Evolutionary conservation across 352 stramenopile species (phyloP), one percentile per base, ranked within the genome.

Genomic region (Phytophthora foliorum): DNA sequence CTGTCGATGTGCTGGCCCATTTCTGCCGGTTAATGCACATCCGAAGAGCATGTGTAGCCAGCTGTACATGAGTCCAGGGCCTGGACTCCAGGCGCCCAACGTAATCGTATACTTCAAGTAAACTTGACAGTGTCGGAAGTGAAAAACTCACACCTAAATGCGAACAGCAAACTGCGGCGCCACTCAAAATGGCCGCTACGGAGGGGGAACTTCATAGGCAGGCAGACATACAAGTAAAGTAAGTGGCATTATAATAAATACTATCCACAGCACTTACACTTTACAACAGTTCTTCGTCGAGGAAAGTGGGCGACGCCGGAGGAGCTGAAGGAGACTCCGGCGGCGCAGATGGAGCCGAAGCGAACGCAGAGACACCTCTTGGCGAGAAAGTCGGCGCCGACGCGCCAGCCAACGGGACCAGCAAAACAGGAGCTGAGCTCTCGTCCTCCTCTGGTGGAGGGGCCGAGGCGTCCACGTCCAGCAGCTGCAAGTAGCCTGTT

Each of bases 401-500:
- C 22, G 76, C 72, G n/a, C 67, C 68, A 24, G 72, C 72, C 48
- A 81, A 66, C 9, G 61, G 67, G 0, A 73, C 60, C 34, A 82
- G 41, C 31, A 82, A 22, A 38, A 72, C 58, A 19, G 74, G 70
- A 9, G 74, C 74, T 13, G 74, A 75, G 9, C 70, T 75, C 13
- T 71, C 59, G 22, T 84, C 76, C 21, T 77, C 66, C 24, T 79
- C 66, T 14, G 19, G 60, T 6, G 60, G 70, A 24, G 69, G 75
- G 2, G 68, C 75, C 7, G 75, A 81, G 7, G 75, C 72, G 31
- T 77, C 67, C 25, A 77, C 66, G 56, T 91, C 78, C 22, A 86
- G 70, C 21, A 92, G 71, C 61, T 92, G 78, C 34, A 92, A 56
- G 59, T 85, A 87, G 19, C 75, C 61, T 19, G 69, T 77, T 21